Conservation (phyloP, 257 asterid species). For the Solanum pimpinellifolium region DNA sequence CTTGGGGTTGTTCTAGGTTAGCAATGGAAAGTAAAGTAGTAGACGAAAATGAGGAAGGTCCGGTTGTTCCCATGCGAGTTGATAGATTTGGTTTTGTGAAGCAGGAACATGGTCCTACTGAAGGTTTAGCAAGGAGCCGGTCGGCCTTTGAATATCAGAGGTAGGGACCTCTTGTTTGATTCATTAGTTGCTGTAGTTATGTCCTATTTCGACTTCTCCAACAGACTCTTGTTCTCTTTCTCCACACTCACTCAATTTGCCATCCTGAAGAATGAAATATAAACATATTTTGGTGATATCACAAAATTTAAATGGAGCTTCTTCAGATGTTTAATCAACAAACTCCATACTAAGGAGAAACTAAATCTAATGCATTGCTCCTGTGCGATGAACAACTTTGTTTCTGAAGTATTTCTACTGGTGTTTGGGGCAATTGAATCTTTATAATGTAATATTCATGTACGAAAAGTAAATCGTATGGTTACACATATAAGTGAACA, state of each 20-base stretch:
- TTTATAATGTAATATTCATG: background rate
- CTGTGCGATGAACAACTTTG: background rate
- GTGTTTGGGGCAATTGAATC: background rate
- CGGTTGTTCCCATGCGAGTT: constrained; percentile 37
- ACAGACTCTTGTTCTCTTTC: background rate
- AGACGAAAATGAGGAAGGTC: constrained; percentile 45
- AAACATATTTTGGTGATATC: background rate
- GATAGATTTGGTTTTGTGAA: constrained; percentile 74
- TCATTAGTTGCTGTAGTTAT: background rate
- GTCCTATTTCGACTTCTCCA: background rate
- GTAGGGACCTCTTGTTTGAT: constrained; percentile 19
- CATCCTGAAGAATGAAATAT: background rate
- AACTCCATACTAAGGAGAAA: background rate
- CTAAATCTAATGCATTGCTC: background rate
- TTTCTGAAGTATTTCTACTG: background rate
- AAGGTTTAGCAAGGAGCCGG: constrained; percentile 47
- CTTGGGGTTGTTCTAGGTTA: background rate
- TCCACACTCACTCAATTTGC: background rate
- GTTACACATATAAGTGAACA: background rate
- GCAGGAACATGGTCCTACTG: constrained; percentile 50
- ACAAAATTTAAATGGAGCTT: background rate
- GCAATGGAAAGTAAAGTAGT: constrained; percentile 66
- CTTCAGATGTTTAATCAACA: background rate
- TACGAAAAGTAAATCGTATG: background rate
- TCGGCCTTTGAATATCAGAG: constrained; percentile 66